Evolutionary conservation across 73 alveolate genomes (phyloP).

Genomic region (Effrenium voratum): DNA sequence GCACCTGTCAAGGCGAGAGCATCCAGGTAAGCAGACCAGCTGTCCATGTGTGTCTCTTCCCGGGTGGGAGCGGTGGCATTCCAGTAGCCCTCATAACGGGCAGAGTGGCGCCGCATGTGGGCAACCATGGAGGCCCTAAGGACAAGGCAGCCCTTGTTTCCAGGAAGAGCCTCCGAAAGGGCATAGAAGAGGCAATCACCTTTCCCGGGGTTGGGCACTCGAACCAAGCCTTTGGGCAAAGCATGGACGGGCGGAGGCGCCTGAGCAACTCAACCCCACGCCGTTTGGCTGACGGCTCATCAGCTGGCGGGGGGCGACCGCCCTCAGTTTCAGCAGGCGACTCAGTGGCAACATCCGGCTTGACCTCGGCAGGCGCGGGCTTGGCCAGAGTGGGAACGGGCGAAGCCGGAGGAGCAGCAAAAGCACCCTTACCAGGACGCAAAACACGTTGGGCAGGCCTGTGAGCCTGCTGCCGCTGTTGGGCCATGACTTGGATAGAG

Average conservation of each 20-base stretch:
- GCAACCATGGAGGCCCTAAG: background rate
- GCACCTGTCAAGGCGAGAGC: background rate
- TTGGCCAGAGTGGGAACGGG: background rate
- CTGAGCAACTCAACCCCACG: background rate
- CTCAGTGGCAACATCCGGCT: background rate
- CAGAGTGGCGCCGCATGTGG: background rate
- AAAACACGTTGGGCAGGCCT: background rate
- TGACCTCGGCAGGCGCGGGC: background rate
- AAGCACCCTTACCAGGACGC: background rate
- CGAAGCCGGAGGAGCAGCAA: background rate
- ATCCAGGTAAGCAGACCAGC: background rate
- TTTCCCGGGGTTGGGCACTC: background rate
- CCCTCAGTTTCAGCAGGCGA: too few species aligned
- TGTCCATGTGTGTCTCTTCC: background rate
- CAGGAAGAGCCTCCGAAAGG: background rate
- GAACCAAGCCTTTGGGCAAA: background rate
- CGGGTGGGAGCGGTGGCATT: background rate
- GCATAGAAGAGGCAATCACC: slow-evolving; percentile 16
- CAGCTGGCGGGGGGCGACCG: background rate
- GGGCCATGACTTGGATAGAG: background rate
- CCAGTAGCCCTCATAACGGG: slow-evolving; percentile 14
- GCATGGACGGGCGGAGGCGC: too few species aligned
- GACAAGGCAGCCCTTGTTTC: background rate
- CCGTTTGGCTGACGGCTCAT: background rate
- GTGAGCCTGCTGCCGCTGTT: background rate